Base-by-base conservation (phyloP, 73 alveolate genomes). In the Symbiodinium pilosum region DNA sequence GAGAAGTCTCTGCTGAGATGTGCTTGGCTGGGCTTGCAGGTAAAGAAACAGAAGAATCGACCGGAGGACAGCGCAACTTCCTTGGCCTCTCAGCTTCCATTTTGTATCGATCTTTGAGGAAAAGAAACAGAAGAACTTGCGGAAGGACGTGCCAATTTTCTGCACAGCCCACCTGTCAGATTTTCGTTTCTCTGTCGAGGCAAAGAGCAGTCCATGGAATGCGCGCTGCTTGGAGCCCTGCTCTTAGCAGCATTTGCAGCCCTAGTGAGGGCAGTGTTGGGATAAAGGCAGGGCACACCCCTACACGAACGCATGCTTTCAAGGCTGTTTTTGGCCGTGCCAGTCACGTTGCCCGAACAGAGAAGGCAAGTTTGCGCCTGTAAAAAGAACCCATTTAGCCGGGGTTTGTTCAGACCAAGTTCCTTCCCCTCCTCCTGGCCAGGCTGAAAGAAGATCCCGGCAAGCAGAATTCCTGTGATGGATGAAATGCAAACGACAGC, bases 61-160 rank as follows among this genome's bases (percentile, higher is more conserved):
- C 93, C 11, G 93, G 34, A 40, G 93, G 39, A n/a, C n/a, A 84
- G 81, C 41, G 36, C 24, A n/a, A n/a, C n/a, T n/a, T n/a, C n/a
- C n/a, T n/a, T n/a, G n/a, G n/a, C n/a, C n/a, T n/a, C n/a, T n/a
- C n/a, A n/a, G n/a, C n/a, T n/a, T n/a, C n/a, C n/a, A n/a, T n/a
- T n/a, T n/a, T n/a, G n/a, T n/a, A n/a, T n/a, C n/a, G n/a, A n/a
- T n/a, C n/a, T n/a, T n/a, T n/a, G n/a, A n/a, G n/a, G n/a, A n/a
- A 64, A 64, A 4, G 38, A 32, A 38, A 64, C 81, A 18, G 81
- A 26, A 64, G 81, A 64, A 75, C n/a, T 32, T 75, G 86, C 51
- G 9, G 86, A 75, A 75, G 44, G 86, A 75, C 51, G 18, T 14
- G 38, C 81, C 30, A n/a, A 24, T 54, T 54, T 54, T 30, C 26